Evolutionary conservation across 2,329 filamentous ascomycete species (phyloP).

Genomic region (Teratosphaeria nubilosa): DNA sequence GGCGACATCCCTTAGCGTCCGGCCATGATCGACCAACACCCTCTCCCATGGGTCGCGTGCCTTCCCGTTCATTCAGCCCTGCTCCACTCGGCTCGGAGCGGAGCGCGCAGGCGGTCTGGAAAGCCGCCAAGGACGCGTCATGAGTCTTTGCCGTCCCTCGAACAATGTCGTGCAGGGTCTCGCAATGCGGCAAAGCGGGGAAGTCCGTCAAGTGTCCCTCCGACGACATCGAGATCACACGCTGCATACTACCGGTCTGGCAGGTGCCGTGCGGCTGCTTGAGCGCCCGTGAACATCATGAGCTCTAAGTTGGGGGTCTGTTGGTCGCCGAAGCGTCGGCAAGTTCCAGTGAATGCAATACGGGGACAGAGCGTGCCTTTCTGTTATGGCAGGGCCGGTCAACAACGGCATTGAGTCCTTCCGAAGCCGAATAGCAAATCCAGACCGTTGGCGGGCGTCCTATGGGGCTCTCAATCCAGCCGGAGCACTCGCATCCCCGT

Average conservation of each 20-base stretch:
- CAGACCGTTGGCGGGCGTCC: neutral
- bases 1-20: neutral
- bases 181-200: too few relatives aligned
- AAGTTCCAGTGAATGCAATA: neutral
- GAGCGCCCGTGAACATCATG: neutral
- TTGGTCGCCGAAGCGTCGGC: neutral
- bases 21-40: neutral
- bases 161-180: too few relatives aligned
- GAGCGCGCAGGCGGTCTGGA: too few relatives aligned
- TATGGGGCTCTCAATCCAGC: too few relatives aligned
- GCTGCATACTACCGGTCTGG: neutral
- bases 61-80: neutral
- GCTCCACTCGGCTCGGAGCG: neutral
- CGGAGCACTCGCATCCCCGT: too few relatives aligned
- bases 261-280: neutral
- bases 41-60: neutral
- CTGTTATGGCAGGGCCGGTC: neutral
- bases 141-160: too few relatives aligned
- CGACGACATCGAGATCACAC: neutral
- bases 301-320: neutral
- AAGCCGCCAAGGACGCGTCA: too few relatives aligned
- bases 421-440: neutral
- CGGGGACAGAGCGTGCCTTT: neutral
- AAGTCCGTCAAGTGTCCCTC: too few relatives aligned
- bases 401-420: neutral